Conservation (phyloP, 192 early-diverging fungal genomes). For the Coemansia sp. region DNA sequence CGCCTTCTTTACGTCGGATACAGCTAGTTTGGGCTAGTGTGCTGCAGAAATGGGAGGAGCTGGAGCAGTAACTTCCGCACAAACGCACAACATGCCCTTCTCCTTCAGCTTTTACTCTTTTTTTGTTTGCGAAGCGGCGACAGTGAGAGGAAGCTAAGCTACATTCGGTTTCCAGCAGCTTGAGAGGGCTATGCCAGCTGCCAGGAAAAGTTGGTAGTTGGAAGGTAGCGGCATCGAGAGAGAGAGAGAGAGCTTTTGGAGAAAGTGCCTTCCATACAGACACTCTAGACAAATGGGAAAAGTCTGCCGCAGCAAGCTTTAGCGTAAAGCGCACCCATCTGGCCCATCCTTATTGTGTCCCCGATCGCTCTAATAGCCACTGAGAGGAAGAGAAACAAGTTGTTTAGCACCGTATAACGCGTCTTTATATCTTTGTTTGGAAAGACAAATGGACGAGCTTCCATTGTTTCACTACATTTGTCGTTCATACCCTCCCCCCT, state of each 20-base stretch:
- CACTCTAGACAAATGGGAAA: neutral
- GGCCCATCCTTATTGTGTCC: neutral
- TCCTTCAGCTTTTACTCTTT: too few relatives aligned
- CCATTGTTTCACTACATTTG: neutral
- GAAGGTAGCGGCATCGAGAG: too few relatives aligned
- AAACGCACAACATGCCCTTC: neutral
- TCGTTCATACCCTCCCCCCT: neutral
- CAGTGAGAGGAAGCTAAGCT: too few relatives aligned
- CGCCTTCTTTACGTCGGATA: neutral
- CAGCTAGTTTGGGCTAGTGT: neutral
- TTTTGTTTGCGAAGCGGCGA: too few relatives aligned
- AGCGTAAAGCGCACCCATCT: too few relatives aligned
- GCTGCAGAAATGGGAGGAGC: too few relatives aligned
- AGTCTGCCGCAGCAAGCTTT: neutral
- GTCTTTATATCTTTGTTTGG: neutral
- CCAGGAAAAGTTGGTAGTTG: neutral
- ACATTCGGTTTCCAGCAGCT: neutral
- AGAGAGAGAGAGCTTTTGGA: too few relatives aligned
- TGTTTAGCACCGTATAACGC: neutral
- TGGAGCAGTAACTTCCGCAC: too few relatives aligned
- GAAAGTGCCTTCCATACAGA: too few relatives aligned
- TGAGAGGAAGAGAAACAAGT: neutral
- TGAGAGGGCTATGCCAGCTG: neutral
- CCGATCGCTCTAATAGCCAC: neutral
- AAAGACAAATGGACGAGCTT: neutral